Evolutionary conservation across 805 yeast species (phyloP).

Genomic region (Cyberlindnera euphorbiae): DNA sequence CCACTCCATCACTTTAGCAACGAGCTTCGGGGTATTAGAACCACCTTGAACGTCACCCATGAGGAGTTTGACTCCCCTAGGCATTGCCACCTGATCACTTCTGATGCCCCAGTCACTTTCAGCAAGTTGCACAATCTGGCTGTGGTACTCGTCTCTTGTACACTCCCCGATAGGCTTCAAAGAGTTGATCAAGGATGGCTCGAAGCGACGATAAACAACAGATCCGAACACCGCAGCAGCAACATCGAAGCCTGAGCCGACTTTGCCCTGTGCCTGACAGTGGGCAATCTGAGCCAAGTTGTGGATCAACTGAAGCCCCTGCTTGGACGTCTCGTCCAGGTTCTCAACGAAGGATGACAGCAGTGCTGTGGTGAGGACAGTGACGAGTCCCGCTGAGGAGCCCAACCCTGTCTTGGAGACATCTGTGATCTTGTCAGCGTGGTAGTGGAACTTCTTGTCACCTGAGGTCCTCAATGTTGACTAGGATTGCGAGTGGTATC

Average conservation of each 20-base stretch:
- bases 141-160: constrained; percentile 23
- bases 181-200: constrained; percentile 44
- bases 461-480: constrained; percentile 34
- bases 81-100: constrained; percentile 55
- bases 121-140: constrained; percentile 32
- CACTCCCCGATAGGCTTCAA: constrained; percentile 29
- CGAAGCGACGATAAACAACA: constrained; percentile 72
- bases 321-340: constrained; percentile 27
- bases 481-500: constrained; percentile 74
- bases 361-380: constrained; percentile 71
- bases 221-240: constrained; percentile 95
- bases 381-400: constrained; percentile 89
- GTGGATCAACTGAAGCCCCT: constrained; percentile 47
- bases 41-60: constrained; percentile 96
- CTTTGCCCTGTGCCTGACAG: constrained; percentile 89
- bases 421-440: constrained; percentile 51
- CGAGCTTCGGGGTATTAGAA: constrained; percentile 90
- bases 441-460: constrained; percentile 50
- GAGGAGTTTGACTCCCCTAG: constrained; percentile 60
- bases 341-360: constrained; percentile 39
- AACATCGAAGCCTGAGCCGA: constrained; percentile 96
- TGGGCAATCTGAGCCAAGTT: constrained; percentile 87
- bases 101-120: constrained; percentile 55
- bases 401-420: constrained; percentile 96
- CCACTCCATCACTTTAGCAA: constrained; percentile 74